phyloP scores from a whole-genome alignment of 1,284 basidiomycete genomes.

The Moesziomyces parantarcticus region DNA sequence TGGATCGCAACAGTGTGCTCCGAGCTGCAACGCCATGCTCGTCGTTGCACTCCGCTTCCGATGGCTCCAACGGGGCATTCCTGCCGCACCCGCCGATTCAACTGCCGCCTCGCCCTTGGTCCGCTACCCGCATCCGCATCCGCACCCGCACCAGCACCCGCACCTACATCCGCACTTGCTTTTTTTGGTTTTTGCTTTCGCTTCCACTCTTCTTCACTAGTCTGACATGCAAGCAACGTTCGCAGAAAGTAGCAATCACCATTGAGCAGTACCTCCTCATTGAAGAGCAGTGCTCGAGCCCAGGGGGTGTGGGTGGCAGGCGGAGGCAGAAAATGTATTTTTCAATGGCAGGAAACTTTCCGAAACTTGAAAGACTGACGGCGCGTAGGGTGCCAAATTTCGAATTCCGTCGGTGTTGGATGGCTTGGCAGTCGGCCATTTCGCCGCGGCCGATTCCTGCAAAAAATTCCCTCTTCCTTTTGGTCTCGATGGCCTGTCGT shows the following conservation, averaged over 20 bases:
- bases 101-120: neutral
- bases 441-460: neutral
- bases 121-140: neutral
- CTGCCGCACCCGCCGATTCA: constrained; percentile 32
- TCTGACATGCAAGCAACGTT: no score
- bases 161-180: no score
- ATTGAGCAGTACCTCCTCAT: no score
- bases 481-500: no score
- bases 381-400: no score
- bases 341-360: constrained; percentile 16
- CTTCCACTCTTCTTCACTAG: no score
- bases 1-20: constrained; percentile 34
- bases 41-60: constrained; percentile 16
- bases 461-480: no score
- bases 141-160: neutral
- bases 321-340: neutral
- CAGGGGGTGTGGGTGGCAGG: no score
- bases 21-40: constrained; percentile 7
- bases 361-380: constrained; percentile 1
- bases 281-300: no score
- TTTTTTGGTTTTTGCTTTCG: neutral
- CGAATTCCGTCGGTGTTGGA: constrained; percentile 8
- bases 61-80: no score
- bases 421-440: neutral
- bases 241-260: no score